phyloP scores from a whole-genome alignment of 169 alveolate genomes.

The Plasmodium vinckei region DNA sequence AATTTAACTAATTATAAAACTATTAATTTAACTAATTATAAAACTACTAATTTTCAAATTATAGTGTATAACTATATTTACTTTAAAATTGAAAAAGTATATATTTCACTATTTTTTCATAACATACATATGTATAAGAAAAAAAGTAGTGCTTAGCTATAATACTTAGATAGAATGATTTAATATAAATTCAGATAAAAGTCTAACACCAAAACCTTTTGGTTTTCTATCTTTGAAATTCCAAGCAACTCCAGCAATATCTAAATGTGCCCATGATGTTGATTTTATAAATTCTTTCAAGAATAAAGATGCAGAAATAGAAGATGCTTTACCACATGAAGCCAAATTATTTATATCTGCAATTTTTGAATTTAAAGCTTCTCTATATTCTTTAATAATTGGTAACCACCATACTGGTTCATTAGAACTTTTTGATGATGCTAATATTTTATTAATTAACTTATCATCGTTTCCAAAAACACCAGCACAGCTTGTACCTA shows the following conservation, averaged over 20 bases:
- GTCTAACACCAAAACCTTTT: conserved; percentile 89
- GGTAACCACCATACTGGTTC: conserved; percentile 94
- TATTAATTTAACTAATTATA: too few species aligned
- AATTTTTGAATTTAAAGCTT: conserved; percentile 85
- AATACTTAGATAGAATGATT: conserved; percentile 9
- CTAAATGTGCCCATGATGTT: conserved; percentile 95
- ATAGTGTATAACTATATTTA: too few species aligned
- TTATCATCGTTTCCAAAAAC: conserved; percentile 83
- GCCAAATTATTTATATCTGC: conserved; percentile 92
- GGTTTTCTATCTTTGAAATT: conserved; percentile 82
- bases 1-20: too few species aligned
- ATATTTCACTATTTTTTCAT: too few species aligned
- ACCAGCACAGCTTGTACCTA: conserved; percentile 89
- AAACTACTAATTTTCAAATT: too few species aligned
- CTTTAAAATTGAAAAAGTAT: too few species aligned
- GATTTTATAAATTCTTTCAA: conserved; percentile 92
- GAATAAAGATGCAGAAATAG: conserved; percentile 95
- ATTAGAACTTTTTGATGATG: conserved; percentile 81
- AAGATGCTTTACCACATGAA: conserved; percentile 84
- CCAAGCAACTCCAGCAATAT: conserved; percentile 96
- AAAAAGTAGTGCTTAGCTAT: neutral
- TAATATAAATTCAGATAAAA: conserved; percentile 79
- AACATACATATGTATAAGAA: too few species aligned
- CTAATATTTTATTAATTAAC: conserved; percentile 73
- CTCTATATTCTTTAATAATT: conserved; percentile 87